A percentile compares a stretch with the other conserved stretches of the same genome.
These are phyloP conservation scores for Paxillus rubicundulus DNA, from an alignment of 768 basidiomycete genomes.

Conservation along the genomic window DNA sequence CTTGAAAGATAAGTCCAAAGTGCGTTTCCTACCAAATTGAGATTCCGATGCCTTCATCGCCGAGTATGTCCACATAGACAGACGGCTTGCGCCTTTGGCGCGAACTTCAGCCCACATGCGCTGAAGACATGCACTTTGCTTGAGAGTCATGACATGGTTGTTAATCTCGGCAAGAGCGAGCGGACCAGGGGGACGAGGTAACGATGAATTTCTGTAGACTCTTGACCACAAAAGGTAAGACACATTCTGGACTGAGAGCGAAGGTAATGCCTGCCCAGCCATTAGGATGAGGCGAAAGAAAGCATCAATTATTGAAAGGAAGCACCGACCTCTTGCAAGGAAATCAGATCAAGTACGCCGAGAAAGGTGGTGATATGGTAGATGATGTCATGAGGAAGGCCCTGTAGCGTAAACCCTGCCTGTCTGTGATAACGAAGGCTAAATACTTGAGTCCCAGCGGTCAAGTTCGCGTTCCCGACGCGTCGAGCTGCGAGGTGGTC, in stretches of 20 bases:
- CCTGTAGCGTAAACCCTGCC: background rate
- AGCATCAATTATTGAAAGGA: background rate
- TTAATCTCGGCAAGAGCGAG: background rate
- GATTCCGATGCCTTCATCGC: background rate
- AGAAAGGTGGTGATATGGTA: background rate
- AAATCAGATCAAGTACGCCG: background rate
- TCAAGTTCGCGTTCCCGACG: background rate
- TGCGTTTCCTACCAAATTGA: background rate
- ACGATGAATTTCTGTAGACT: background rate
- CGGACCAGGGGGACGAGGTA: background rate
- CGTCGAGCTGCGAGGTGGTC: background rate
- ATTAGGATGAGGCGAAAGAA: background rate
- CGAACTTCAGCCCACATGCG: background rate
- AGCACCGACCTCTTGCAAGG: background rate
- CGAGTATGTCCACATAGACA: background rate
- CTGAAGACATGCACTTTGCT: background rate
- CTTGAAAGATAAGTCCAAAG: background rate
- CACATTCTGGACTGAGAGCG: background rate
- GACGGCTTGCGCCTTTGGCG: background rate
- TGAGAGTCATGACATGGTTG: background rate
- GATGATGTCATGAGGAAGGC: background rate
- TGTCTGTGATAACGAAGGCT: background rate
- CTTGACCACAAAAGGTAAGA: background rate
- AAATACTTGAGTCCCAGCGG: background rate
- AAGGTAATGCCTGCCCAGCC: background rate